These are phyloP conservation scores for Magnolia officinalis DNA, from an alignment of 164 flowering plant genomes.

Conservation along the genomic window DNA sequence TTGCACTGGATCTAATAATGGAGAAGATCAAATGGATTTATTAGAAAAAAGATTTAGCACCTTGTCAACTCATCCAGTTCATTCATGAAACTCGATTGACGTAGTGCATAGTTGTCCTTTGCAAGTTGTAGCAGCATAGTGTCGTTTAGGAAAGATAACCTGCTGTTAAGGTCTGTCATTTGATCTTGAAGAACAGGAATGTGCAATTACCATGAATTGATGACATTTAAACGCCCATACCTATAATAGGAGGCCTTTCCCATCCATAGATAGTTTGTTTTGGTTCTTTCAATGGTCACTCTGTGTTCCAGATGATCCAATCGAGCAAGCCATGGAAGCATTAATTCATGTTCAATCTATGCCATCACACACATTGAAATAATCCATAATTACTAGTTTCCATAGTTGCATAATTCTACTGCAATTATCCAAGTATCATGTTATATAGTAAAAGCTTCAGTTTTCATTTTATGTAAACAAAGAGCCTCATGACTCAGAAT, in stretches of 20 bases:
- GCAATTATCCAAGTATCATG: neutral
- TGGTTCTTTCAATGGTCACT: slow-evolving; percentile 4
- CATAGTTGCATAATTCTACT: neutral
- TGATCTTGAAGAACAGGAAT: neutral
- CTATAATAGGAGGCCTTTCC: slow-evolving; percentile 8
- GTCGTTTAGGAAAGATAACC: slow-evolving; percentile 3
- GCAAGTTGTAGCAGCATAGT: neutral
- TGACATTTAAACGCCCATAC: neutral
- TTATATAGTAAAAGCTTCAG: no score
- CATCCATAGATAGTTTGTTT: neutral
- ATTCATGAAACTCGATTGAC: slow-evolving; percentile 6
- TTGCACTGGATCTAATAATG: neutral
- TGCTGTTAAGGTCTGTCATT: neutral
- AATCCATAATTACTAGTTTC: neutral
- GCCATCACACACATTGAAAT: neutral
- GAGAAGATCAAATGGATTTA: neutral
- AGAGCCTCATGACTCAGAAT: neutral
- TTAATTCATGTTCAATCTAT: slow-evolving; percentile 14
- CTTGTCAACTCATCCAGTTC: slow-evolving; percentile 5
- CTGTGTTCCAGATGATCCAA: slow-evolving; percentile 12
- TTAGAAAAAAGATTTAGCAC: neutral
- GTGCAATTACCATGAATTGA: neutral
- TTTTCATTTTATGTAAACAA: neutral
- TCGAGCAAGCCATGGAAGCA: slow-evolving; percentile 9
- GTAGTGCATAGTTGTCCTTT: neutral